Base-by-base conservation (phyloP, 2,329 filamentous ascomycete species). In the Aspergillus glaucus region DNA sequence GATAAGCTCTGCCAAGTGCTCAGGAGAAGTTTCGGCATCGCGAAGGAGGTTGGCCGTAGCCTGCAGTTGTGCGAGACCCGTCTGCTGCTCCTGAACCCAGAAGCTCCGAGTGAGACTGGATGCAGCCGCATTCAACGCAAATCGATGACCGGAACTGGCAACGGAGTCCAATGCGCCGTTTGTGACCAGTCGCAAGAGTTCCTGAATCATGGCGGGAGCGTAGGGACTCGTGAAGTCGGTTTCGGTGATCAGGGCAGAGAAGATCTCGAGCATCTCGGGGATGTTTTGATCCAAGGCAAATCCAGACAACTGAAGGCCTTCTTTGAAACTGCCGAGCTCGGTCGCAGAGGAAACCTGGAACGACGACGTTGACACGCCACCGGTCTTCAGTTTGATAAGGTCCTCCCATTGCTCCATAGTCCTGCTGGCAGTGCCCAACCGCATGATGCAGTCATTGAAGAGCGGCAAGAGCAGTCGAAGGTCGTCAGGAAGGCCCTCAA, bases 351-450 rank as follows among this genome's bases (percentile, higher is more conserved):
- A 81, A 0, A 86, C 84, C n/a, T 86, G 81, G 69, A 94, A 87
- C 58, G 95, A 91, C 1, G 86, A 84, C 14, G 94, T 84, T 2
- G 85, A 87, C 34, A 98, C 81, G 8, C 93, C 93, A 17, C 93
- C 93, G 1, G 93, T 97, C 73, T 94, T 95, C 26, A 97, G 79
- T 68, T 97, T 97, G 67, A 98, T 96, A 48, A 91, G 72, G 62
- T 97, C 93, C 68, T 98, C 93, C 45, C 97, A 80, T 67, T 96
- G 85, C 67, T 96, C 93, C 86, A 95, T 96, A 0, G 84, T 84
- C 77, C 87, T 87, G 51, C 84, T 81, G 59, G 86, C 87, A 2
- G 92, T 98, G 12, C 93, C 93, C 7, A 98, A 79, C 17, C 93
- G 86, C 87, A 96, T 93, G 52, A 98, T 84, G 34, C 87, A 85